Conservation (phyloP, 208 protist genomes). For the Wallacemonas sp. region DNA sequence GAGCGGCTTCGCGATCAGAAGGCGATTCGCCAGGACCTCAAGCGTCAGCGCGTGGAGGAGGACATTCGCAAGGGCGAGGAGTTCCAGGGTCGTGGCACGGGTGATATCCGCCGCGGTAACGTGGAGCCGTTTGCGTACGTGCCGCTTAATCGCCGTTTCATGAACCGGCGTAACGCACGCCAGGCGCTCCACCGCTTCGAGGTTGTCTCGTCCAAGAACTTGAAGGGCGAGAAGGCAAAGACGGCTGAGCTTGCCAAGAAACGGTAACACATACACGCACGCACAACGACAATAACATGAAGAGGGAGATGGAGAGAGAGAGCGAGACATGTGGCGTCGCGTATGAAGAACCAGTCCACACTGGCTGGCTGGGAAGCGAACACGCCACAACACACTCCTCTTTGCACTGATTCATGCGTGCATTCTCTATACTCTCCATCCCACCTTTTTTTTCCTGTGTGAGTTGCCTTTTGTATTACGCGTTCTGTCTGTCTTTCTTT, state of each 20-base stretch:
- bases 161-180: constrained; percentile 86
- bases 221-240: constrained; percentile 90
- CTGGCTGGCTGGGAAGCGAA: too few relatives aligned
- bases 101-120: constrained; percentile 85
- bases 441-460: constrained; percentile 17
- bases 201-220: constrained; percentile 40
- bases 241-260: constrained; percentile 36
- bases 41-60: constrained; percentile 82
- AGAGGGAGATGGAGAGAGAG: not conserved
- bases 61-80: constrained; percentile 88
- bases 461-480: not conserved
- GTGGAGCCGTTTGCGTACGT: constrained; percentile 91
- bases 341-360: too few relatives aligned
- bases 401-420: too few relatives aligned
- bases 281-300: not conserved
- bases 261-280: not conserved
- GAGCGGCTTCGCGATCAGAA: constrained; percentile 69
- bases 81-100: constrained; percentile 71
- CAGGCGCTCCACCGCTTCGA: constrained; percentile 84
- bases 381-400: too few relatives aligned
- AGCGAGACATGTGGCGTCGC: too few relatives aligned
- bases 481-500: constrained; percentile 19
- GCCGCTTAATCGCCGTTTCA: constrained; percentile 87
- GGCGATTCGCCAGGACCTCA: constrained; percentile 52
- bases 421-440: not conserved